phyloP scores from a whole-genome alignment of 2,329 filamentous ascomycete species.

The Hypoxylon sp. region DNA sequence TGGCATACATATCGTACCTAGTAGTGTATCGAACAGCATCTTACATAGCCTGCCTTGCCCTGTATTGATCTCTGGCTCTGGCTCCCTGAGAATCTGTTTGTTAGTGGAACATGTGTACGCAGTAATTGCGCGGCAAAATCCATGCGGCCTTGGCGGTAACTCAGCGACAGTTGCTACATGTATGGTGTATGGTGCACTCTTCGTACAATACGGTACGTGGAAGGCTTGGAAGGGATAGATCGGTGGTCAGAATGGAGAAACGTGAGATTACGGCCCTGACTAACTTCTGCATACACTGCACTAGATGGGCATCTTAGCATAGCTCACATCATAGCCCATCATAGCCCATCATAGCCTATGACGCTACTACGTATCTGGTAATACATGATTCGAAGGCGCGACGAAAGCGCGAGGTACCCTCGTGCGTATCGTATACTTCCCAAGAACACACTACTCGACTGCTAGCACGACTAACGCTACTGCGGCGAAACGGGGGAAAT shows the following conservation, averaged over 20 bases:
- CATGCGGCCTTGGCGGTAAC: constrained; percentile 42
- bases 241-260: constrained; percentile 29
- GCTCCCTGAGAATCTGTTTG: constrained; percentile 23
- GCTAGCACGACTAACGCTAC: constrained; percentile 10
- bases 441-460: constrained; percentile 23
- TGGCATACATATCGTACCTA: constrained; percentile 36
- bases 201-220: constrained; percentile 21
- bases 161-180: background rate
- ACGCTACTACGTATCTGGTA: constrained; percentile 19
- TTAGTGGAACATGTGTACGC: constrained; percentile 40
- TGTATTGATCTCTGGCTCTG: constrained; percentile 33
- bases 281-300: constrained; percentile 23
- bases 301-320: constrained; percentile 19
- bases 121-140: constrained; percentile 48
- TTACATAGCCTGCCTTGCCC: constrained; percentile 28
- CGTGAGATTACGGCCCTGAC: constrained; percentile 35
- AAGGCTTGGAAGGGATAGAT: constrained; percentile 3
- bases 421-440: constrained; percentile 40
- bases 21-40: constrained; percentile 4
- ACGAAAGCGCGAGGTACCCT: constrained; percentile 33
- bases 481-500: constrained; percentile 42
- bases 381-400: constrained; percentile 27
- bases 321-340: constrained; percentile 27
- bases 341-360: constrained; percentile 27
- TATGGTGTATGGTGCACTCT: background rate